These are phyloP conservation scores for Xylaria sp. DNA, from an alignment of 495 filamentous ascomycete species.

Conservation along the genomic window DNA sequence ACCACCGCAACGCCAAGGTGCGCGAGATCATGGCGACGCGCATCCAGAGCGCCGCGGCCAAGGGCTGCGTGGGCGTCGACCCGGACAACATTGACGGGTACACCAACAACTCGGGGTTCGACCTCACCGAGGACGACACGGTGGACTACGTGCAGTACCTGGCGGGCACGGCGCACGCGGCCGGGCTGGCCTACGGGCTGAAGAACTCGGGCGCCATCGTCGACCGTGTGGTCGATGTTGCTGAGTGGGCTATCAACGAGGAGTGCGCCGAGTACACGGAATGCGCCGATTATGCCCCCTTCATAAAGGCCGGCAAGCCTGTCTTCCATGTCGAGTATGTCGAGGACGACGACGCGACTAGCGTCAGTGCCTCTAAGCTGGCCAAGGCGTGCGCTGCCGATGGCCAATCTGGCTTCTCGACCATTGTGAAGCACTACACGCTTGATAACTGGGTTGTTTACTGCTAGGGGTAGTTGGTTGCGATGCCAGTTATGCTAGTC, in stretches of 20 bases:
- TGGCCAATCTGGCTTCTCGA: constrained; percentile 26
- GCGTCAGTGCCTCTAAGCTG: constrained; percentile 15
- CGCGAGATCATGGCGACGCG: constrained; percentile 64
- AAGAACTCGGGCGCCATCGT: constrained; percentile 73
- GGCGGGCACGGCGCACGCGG: constrained; percentile 56
- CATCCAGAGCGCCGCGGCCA: constrained; percentile 61
- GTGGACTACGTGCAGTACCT: constrained; percentile 67
- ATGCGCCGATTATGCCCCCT: constrained; percentile 63
- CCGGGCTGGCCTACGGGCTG: constrained; percentile 62
- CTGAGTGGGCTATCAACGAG: constrained; percentile 77
- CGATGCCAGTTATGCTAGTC: not conserved
- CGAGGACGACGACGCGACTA: constrained; percentile 42
- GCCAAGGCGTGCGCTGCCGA: constrained; percentile 21
- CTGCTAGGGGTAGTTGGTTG: constrained; percentile 8
- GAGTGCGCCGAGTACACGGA: constrained; percentile 65
- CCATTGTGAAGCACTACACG: constrained; percentile 18
- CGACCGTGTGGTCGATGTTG: constrained; percentile 57
- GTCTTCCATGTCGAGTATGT: constrained; percentile 80
- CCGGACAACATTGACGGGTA: constrained; percentile 78
- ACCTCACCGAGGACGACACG: constrained; percentile 60
- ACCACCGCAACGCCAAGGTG: constrained; percentile 62
- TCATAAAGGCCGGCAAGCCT: constrained; percentile 66
- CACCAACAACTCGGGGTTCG: constrained; percentile 62
- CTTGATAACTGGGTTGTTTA: constrained; percentile 28
- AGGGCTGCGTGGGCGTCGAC: constrained; percentile 75